These are phyloP conservation scores for Mycena epipterygia DNA, from an alignment of 768 basidiomycete species.

Conservation along the genomic window DNA sequence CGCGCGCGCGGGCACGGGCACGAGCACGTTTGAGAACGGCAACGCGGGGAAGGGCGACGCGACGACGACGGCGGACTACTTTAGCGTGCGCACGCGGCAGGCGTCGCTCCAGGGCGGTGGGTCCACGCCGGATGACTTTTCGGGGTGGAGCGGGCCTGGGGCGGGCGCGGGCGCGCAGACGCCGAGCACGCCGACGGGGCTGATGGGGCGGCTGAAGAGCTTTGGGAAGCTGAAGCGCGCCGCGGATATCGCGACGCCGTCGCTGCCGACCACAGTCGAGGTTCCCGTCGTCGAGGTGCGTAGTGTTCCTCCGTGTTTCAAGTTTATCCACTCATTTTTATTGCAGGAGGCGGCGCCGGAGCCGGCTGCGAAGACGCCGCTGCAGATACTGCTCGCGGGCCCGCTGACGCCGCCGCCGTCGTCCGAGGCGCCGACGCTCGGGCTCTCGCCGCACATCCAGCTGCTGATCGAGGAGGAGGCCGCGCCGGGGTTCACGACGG, in stretches of 20 bases:
- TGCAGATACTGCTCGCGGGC: slow-evolving; percentile 68
- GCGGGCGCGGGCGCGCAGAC: slow-evolving; percentile 53
- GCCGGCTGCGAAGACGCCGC: slow-evolving; percentile 58
- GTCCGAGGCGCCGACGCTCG: slow-evolving; percentile 72
- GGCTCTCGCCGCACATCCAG: slow-evolving; percentile 57
- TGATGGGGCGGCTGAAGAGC: slow-evolving; percentile 86
- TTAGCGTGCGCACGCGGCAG: slow-evolving; percentile 60
- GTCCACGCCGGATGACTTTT: slow-evolving; percentile 63
- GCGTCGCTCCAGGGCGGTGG: slow-evolving; percentile 55
- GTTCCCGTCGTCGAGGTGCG: slow-evolving; percentile 46
- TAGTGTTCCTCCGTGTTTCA: not conserved
- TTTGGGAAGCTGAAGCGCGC: slow-evolving; percentile 69
- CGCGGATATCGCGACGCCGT: slow-evolving; percentile 43
- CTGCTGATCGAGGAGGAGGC: slow-evolving; percentile 90
- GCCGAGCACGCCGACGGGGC: slow-evolving; percentile 67
- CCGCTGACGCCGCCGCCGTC: slow-evolving; percentile 76
- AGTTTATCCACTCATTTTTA: too few relatives aligned
- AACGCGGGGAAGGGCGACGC: slow-evolving; percentile 42
- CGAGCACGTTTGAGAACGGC: too few relatives aligned
- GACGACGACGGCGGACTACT: slow-evolving; percentile 59
- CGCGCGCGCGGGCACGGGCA: slow-evolving; percentile 60
- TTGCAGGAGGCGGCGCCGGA: slow-evolving; percentile 40
- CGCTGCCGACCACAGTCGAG: slow-evolving; percentile 42
- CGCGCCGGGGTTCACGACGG: slow-evolving; percentile 76
- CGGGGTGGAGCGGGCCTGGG: slow-evolving; percentile 56